phyloP scores from a whole-genome alignment of 495 filamentous ascomycete species.

The Penicillium psychrofluorescens region DNA sequence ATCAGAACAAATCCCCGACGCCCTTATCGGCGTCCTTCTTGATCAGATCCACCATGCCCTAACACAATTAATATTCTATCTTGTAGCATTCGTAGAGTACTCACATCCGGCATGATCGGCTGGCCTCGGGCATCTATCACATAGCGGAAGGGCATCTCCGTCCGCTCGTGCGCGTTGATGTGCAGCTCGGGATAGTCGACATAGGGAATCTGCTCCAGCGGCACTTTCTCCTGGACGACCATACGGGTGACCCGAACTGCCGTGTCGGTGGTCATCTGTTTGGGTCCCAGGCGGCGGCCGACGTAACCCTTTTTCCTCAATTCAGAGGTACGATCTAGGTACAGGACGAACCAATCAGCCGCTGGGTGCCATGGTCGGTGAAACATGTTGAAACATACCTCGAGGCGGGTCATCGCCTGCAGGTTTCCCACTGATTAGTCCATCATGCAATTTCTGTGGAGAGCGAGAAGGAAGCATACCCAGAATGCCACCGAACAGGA shows the following conservation, averaged over 20 bases:
- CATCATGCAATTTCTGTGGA: background rate
- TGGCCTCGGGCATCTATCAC: constrained; percentile 66
- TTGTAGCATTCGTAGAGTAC: constrained; percentile 7
- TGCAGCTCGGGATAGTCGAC: constrained; percentile 81
- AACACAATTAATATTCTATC: background rate
- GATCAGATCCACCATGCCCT: constrained; percentile 95
- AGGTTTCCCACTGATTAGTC: constrained; percentile 1
- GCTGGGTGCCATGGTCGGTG: too few relatives aligned
- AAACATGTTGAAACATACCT: constrained; percentile 48
- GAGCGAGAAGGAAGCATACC: constrained; percentile 46
- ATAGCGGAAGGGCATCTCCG: constrained; percentile 96
- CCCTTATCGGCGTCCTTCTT: constrained; percentile 89
- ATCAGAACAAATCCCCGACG: constrained; percentile 76
- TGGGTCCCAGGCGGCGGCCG: constrained; percentile 79
- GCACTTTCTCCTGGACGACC: constrained; percentile 74
- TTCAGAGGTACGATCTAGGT: constrained; percentile 82
- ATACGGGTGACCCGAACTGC: constrained; percentile 89
- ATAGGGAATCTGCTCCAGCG: constrained; percentile 69
- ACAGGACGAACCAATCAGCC: too few relatives aligned
- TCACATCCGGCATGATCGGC: constrained; percentile 85
- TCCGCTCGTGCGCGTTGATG: constrained; percentile 86
- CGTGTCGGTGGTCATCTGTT: constrained; percentile 98
- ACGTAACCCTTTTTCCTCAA: constrained; percentile 86
- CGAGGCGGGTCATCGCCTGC: constrained; percentile 90
- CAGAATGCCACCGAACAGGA: constrained; percentile 92